Evolutionary conservation across 306 rosid species (phyloP), one percentile per base, ranked within the genome.

Genomic region (Ceratonia siliqua): DNA sequence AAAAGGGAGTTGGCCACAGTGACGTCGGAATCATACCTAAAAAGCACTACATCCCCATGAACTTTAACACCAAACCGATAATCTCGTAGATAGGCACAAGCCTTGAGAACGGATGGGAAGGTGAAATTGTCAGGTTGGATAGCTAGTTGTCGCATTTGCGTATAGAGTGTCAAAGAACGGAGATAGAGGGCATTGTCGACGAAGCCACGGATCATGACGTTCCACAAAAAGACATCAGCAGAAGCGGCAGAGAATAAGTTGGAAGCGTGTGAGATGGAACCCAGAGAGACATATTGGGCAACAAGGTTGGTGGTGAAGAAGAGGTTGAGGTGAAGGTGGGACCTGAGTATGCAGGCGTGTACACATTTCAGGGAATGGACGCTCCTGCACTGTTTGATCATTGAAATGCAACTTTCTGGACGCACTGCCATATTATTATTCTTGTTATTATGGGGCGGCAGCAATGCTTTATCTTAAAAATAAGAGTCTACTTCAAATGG

Each of bases 301-400:
- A 81, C 53, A 25, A 85, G 88, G 52, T 82, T 81, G 52, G 88
- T 85, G 83, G 76, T 58, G 49, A 81, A 76, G 76, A 81, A 81
- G 64, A 78, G 70, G 57, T 74, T 78, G 32, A 81, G 72, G 67
- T 56, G 78, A 71, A 78, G 88, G 35, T 84, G 46, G 18, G 83
- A 52, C 48, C 53, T 81, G 43, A 81, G 35, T 70, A 84, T 64
- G 25, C 69, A 78, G 17, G 83, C 75, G 28, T 84, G 88, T 1
- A 84, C 65, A 64, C 69, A 62, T 65, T 84, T 78, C 48, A 84
- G 75, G 35, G 85, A 69, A 56, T 50, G 48, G 17, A 81, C 58
- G 58, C 64, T 81, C 39, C 30, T 64, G 76, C 78, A 68, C 28
- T 69, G 70, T 61, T 81, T 81, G 15, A 84, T 78, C 53, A 22